These are phyloP conservation scores for Flaveria brownii DNA, from an alignment of 129 eudicot genomes.

Conservation along the genomic window DNA sequence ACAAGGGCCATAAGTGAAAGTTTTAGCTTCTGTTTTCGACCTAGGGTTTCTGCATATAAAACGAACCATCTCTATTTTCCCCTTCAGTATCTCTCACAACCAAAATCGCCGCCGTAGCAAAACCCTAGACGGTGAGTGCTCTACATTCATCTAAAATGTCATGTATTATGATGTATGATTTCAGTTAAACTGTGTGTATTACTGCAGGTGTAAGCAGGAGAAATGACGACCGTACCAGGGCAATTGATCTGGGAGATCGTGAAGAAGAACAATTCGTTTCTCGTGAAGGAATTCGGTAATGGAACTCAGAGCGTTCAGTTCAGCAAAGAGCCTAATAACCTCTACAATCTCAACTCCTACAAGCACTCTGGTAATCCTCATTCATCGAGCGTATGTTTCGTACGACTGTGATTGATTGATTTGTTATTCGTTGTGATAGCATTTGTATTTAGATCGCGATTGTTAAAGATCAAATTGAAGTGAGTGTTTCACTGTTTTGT, in stretches of 20 bases:
- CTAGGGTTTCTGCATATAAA: slow-evolving; percentile 37
- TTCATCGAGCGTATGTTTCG: background rate
- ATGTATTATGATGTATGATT: background rate
- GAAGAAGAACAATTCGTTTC: slow-evolving; percentile 84
- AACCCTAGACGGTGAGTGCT: slow-evolving; percentile 30
- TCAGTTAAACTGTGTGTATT: background rate
- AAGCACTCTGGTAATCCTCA: slow-evolving; percentile 71
- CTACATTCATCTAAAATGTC: background rate
- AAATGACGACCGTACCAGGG: slow-evolving; percentile 93
- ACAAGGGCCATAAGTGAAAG: slow-evolving; percentile 1
- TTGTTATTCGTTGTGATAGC: background rate
- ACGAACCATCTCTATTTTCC: slow-evolving; percentile 10
- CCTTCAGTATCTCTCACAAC: slow-evolving; percentile 13
- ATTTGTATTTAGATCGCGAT: background rate
- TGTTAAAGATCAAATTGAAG: background rate
- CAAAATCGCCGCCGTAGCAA: slow-evolving; percentile 29
- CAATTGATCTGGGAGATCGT: slow-evolving; percentile 93
- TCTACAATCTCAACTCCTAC: slow-evolving; percentile 84
- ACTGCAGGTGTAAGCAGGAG: slow-evolving; percentile 25
- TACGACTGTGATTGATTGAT: background rate
- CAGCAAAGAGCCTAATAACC: slow-evolving; percentile 89
- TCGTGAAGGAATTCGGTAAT: slow-evolving; percentile 91
- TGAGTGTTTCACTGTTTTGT: background rate
- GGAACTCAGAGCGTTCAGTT: slow-evolving; percentile 69
- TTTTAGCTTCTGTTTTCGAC: too few species aligned